These are phyloP conservation scores for Citrus reticulata DNA, from an alignment of 345 rosid species.

Conservation along the genomic window DNA sequence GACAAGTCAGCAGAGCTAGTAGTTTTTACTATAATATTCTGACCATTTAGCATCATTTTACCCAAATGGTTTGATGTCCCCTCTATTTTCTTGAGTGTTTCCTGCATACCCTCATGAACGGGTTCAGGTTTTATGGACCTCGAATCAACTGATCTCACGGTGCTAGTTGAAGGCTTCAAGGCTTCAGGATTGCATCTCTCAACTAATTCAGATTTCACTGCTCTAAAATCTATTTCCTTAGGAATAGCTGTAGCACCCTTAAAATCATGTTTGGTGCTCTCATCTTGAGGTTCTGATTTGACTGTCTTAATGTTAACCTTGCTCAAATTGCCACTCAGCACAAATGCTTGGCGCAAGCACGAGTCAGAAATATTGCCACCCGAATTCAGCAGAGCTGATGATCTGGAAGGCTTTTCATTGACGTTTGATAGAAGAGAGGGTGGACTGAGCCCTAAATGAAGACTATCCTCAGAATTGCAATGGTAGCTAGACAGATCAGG, in stretches of 20 bases:
- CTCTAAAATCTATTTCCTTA: background rate
- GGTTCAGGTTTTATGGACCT: conserved; percentile 52
- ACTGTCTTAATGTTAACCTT: conserved; percentile 29
- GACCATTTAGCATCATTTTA: conserved; percentile 7
- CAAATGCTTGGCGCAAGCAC: conserved; percentile 13
- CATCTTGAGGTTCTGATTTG: conserved; percentile 63
- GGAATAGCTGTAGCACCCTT: conserved; percentile 17
- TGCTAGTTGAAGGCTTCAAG: conserved; percentile 15
- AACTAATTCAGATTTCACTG: conserved; percentile 44
- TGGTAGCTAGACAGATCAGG: conserved; percentile 19
- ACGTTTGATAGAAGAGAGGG: conserved; percentile 17
- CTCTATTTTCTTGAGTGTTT: conserved; percentile 25
- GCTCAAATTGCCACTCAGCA: conserved; percentile 22
- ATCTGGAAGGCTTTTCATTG: conserved; percentile 25
- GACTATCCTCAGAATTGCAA: conserved; percentile 32
- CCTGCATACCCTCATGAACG: conserved; percentile 25
- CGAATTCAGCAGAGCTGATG: conserved; percentile 21
- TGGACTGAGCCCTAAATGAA: conserved; percentile 53
- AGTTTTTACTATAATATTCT: conserved; percentile 13
- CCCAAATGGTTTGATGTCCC: conserved; percentile 26
- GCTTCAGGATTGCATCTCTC: conserved; percentile 28
- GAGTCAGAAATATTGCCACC: conserved; percentile 11
- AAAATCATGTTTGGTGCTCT: conserved; percentile 24
- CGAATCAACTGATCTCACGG: conserved; percentile 26
- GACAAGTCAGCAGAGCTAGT: conserved; percentile 24